A percentile compares a stretch with the other conserved stretches of the same genome.
These are phyloP conservation scores for Tuber magnatum DNA, from an alignment of 495 filamentous ascomycete genomes.

Conservation along the genomic window DNA sequence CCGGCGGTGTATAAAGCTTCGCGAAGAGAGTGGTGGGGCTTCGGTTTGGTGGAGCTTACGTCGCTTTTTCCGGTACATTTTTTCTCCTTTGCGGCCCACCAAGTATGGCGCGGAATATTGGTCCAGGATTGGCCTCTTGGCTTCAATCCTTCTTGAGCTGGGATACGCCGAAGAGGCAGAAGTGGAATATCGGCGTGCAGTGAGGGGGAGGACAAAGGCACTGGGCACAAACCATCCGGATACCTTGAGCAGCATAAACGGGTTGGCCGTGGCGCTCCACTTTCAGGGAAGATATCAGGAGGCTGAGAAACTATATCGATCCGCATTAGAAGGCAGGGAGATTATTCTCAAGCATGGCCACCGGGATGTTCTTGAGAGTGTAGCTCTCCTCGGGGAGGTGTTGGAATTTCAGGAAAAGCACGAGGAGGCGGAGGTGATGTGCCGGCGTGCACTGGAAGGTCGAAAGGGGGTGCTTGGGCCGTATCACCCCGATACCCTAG, in stretches of 20 bases:
- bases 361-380: slow-evolving; percentile 37
- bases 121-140: not conserved
- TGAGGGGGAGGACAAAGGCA: slow-evolving; percentile 24
- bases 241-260: slow-evolving; percentile 42
- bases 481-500: slow-evolving; percentile 8
- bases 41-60: not conserved
- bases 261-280: slow-evolving; percentile 39
- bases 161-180: slow-evolving; percentile 16
- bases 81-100: not conserved
- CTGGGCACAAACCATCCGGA: slow-evolving; percentile 41
- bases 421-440: slow-evolving; percentile 37
- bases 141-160: not conserved
- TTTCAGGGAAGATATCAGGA: slow-evolving; percentile 41
- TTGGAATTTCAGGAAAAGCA: slow-evolving; percentile 40
- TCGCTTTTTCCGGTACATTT: not conserved
- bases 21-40: not conserved
- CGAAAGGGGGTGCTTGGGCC: slow-evolving; percentile 5
- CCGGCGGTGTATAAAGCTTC: not conserved
- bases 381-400: slow-evolving; percentile 38
- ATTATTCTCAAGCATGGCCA: slow-evolving; percentile 36
- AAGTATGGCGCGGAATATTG: slow-evolving; percentile 1
- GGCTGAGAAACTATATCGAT: slow-evolving; percentile 30
- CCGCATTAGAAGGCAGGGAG: slow-evolving; percentile 34
- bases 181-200: slow-evolving; percentile 29
- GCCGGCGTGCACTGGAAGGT: not conserved